Conservation (phyloP, 768 basidiomycete genomes). For the Russula foetens region DNA sequence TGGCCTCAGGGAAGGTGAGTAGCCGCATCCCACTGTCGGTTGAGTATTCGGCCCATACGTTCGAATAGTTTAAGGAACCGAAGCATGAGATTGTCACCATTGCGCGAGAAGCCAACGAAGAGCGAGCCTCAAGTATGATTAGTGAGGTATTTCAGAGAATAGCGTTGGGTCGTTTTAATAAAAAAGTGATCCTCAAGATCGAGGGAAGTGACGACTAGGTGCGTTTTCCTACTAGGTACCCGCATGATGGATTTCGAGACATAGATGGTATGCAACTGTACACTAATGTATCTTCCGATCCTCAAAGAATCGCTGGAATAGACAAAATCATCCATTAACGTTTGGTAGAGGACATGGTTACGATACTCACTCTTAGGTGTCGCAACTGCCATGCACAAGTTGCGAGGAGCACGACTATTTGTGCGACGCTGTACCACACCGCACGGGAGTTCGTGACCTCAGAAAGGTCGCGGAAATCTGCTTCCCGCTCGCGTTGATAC, state of each 20-base stretch:
- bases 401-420: slow-evolving; percentile 74
- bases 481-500: slow-evolving; percentile 94
- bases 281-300: slow-evolving; percentile 68
- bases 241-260: slow-evolving; percentile 6
- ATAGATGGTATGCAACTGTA: slow-evolving; percentile 16
- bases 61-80: slow-evolving; percentile 52
- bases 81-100: slow-evolving; percentile 62
- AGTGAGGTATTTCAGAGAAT: slow-evolving; percentile 29
- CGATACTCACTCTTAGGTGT: slow-evolving; percentile 68
- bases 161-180: slow-evolving; percentile 34
- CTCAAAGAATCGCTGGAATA: slow-evolving; percentile 69
- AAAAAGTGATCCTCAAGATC: slow-evolving; percentile 40
- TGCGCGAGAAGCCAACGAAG: slow-evolving; percentile 31
- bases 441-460: slow-evolving; percentile 88
- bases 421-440: slow-evolving; percentile 88
- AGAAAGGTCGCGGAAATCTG: slow-evolving; percentile 81
- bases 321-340: background rate
- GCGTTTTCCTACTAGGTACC: slow-evolving; percentile 8
- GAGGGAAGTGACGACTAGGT: slow-evolving; percentile 24
- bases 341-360: background rate
- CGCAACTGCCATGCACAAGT: slow-evolving; percentile 93
- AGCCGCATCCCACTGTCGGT: background rate
- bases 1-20: slow-evolving; percentile 16
- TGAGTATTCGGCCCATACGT: background rate
- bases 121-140: slow-evolving; percentile 29